Evolutionary conservation across 257 asterid species (phyloP), one percentile per base, ranked within the genome.

Genomic region (Cinchona pubescens): DNA sequence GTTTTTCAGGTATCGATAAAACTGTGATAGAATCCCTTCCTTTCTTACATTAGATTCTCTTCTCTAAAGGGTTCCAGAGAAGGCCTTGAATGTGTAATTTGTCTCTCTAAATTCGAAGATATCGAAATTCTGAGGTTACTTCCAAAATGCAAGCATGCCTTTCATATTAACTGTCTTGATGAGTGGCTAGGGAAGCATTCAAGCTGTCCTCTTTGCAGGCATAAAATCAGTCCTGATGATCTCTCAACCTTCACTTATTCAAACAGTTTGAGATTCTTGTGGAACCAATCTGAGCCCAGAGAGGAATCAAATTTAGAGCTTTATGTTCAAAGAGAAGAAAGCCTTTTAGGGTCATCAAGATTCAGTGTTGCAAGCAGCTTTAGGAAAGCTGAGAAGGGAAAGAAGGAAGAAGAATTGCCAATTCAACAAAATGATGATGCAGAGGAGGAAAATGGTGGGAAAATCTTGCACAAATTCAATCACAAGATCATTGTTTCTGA

Each of bases 401-500:
- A 43, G 25, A 51, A 69, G 21, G 82, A 82, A 59, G 80, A 74
- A 29, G 80, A 74, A 46, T 12, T 75, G 46, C 85, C 80, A 37
- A 82, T 78, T 62, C 82, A 78, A 2, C 75, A 70, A 48, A 66
- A n/a, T 37, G 53, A 10, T 56, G 69, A 43, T 18, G 27, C 29
- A 3, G 85, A 75, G 8, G 73, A 74, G 18, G 21, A 48, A n/a
- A n/a, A n/a, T n/a, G n/a, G n/a, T 43, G 23, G 8, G 3, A 58
- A 67, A 32, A 21, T 43, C 51, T 38, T 86, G 16, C 92, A 86
- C 21, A 87, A 81, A 73, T 37, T 83, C 18, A 86, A 82, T 67
- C 96, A 90, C 71, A 88, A 58, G 83, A 85, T 90, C 66, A 72
- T 84, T 55, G 86, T 81, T 0, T 86, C 93, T 15, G 91, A 86